Evolutionary conservation across 768 basidiomycete genomes (phyloP), one percentile per base, ranked within the genome.

Genomic region (Lentinula lateritia): DNA sequence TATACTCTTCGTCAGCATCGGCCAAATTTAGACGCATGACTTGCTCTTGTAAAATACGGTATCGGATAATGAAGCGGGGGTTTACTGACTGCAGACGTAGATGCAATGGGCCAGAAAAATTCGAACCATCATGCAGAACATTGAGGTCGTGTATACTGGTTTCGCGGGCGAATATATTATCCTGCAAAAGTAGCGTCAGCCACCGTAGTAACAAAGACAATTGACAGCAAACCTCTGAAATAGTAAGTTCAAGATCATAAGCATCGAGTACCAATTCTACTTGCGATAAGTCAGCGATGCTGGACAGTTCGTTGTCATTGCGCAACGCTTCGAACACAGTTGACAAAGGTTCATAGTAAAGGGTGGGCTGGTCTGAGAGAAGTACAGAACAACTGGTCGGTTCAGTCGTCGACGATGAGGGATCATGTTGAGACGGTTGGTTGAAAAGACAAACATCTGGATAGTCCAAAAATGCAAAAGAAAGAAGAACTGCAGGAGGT

Each of bases 301-400:
- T 71, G 52, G 76, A 73, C 35, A 90, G 68, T 59, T 75, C 69
- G 52, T 83, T 80, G 60, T 91, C 88, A 67, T 82, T 79, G 35
- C 89, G 87, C 46, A 93, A 73, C 60, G 86, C 87, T 60, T 87
- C 87, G 66, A 92, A 92, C 18, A 92, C 82, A 61, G 73, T 77
- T 46, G 80, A 82, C 50, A 93, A 69, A 34, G 90, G 85, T 69
- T 92, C 90, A 66, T 92, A 92, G 71, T 90, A 93, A 6, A 92
- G 75, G 4, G 84, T 88, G 2, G 90, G 89, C 16, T 75, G 79
- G 61, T 84, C 75, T 50, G 83, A 80, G 61, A 93, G 78, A 52
- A 92, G 73, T 6, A 90, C 69, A n/a, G 72, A 68, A 36, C 63
- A 72, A 64, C 53, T 65, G 39, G 56, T 38, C 38, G 65, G 63